phyloP scores from a whole-genome alignment of 2,329 filamentous ascomycete species.

The Sclerotinia trifoliorum region DNA sequence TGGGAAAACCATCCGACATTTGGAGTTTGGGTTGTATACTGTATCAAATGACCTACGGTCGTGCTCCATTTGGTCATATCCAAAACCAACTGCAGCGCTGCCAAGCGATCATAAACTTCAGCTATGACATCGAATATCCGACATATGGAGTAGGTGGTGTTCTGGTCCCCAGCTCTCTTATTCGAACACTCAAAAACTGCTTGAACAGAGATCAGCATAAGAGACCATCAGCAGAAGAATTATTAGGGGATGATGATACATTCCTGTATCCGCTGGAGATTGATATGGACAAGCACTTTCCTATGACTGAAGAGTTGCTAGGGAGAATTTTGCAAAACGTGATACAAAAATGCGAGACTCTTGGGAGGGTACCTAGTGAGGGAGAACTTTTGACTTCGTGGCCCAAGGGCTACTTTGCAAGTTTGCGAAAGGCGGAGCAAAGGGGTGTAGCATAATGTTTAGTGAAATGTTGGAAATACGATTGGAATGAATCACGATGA shows the following conservation, averaged over 20 bases:
- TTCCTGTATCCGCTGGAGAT: conserved; percentile 64
- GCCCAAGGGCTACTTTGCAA: conserved; percentile 62
- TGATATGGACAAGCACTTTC: conserved; percentile 50
- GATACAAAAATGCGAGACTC: conserved; percentile 55
- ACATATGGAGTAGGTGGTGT: conserved; percentile 65
- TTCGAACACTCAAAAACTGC: conserved; percentile 62
- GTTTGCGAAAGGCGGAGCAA: conserved; percentile 44
- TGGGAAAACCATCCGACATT: conserved; percentile 93
- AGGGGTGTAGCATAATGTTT: conserved; percentile 7
- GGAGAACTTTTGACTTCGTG: conserved; percentile 55
- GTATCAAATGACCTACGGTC: conserved; percentile 97
- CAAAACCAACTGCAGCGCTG: conserved; percentile 82
- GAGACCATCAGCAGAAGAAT: conserved; percentile 62
- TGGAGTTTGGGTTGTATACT: conserved; percentile 97
- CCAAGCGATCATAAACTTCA: conserved; percentile 79
- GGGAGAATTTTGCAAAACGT: conserved; percentile 63
- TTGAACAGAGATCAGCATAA: conserved; percentile 61
- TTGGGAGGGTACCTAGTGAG: conserved; percentile 53
- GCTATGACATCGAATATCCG: conserved; percentile 70
- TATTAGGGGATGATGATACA: conserved; percentile 58
- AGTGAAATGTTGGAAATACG: background rate
- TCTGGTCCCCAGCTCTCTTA: conserved; percentile 56
- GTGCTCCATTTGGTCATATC: conserved; percentile 92
- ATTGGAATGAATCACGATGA: background rate
- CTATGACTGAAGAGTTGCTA: conserved; percentile 62